Base-by-base conservation (phyloP, 768 basidiomycete species). In the Tricholoma sp. region DNA sequence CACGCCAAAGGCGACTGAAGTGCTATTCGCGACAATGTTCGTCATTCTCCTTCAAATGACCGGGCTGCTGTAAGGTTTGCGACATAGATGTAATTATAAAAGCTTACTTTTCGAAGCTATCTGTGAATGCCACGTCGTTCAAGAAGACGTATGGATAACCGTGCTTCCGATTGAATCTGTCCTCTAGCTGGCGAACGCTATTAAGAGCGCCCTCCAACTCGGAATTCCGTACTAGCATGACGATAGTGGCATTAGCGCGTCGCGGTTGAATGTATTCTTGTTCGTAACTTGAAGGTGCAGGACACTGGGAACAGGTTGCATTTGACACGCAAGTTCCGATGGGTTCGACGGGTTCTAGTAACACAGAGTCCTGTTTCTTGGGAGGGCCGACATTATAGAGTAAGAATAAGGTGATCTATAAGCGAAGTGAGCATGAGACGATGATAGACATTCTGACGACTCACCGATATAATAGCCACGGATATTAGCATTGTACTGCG, bases 141-240 rank as follows among this genome's bases (percentile, higher is more conserved):
- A 98, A 74, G 71, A 97, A 89, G 24, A 93, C 86, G 69, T 90
- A 97, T 4, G 92, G 91, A 65, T 97, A 96, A 18, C 80, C 77
- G 62, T 82, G 89, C 58, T 78, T 80, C 44, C 76, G 73, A 71
- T 98, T 98, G 74, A 94, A 94, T 39, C 84, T 73, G 59, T 88
- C 82, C 72, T 96, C 94, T 59, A 93, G 71, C 68, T 88, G 81
- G 59, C 80, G 80, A 61, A 94, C 84, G 59, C 85, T 87, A 37
- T 72, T 71, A 53, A 88, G 70, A 44, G 85, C 80, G 15, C 79
- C 77, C n/a, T 77, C 60, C 6, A 86, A 61, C 57, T 91, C 88
- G 32, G 72, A 70, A 65, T 90, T 91, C 41, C 87, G 77, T 37
- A 82, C 86, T 29, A 53, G 33, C 29, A 53, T 53, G 29, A 53